These are phyloP conservation scores for Elongisporangium anandrum DNA, from an alignment of 352 stramenopile genomes.

Conservation along the genomic window DNA sequence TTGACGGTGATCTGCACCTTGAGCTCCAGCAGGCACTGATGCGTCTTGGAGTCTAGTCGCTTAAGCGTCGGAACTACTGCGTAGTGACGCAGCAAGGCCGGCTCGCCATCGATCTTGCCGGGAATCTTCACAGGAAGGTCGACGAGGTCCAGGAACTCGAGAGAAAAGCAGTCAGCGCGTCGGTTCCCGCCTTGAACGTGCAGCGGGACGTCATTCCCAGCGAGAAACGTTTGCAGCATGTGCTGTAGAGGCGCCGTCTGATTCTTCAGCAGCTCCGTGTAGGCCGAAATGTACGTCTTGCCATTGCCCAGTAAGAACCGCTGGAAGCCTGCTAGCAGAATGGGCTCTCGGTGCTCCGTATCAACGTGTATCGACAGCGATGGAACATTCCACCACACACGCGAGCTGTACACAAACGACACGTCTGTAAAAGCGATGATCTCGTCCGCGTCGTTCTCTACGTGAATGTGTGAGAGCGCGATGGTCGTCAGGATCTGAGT, in stretches of 20 bases:
- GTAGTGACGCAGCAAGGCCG: slow-evolving; percentile 61
- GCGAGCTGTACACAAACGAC: slow-evolving; percentile 58
- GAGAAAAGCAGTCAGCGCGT: slow-evolving; percentile 49
- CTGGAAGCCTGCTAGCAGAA: slow-evolving; percentile 66
- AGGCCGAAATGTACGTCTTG: slow-evolving; percentile 77
- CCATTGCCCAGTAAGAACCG: slow-evolving; percentile 62
- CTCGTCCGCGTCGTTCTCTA: slow-evolving; percentile 44
- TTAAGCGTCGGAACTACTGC: slow-evolving; percentile 58
- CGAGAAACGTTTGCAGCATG: slow-evolving; percentile 71
- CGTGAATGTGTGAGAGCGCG: slow-evolving; percentile 64
- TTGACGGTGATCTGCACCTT: slow-evolving; percentile 69
- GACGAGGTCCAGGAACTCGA: slow-evolving; percentile 62
- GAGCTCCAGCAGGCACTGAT: slow-evolving; percentile 64
- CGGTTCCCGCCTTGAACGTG: slow-evolving; percentile 52
- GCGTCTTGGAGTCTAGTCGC: slow-evolving; percentile 65
- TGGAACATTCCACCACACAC: slow-evolving; percentile 72
- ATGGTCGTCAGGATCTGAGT: slow-evolving; percentile 70
- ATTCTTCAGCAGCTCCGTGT: slow-evolving; percentile 58
- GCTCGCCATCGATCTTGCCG: slow-evolving; percentile 67
- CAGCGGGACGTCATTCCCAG: slow-evolving; percentile 52
- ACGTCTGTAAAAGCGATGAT: slow-evolving; percentile 83
- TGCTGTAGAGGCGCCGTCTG: slow-evolving; percentile 57
- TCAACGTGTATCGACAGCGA: slow-evolving; percentile 55
- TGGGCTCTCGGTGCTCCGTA: slow-evolving; percentile 27
- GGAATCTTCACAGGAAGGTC: slow-evolving; percentile 59